These are phyloP conservation scores for Heterobasidion parviporum DNA, from an alignment of 1,284 basidiomycete genomes.

Conservation along the genomic window DNA sequence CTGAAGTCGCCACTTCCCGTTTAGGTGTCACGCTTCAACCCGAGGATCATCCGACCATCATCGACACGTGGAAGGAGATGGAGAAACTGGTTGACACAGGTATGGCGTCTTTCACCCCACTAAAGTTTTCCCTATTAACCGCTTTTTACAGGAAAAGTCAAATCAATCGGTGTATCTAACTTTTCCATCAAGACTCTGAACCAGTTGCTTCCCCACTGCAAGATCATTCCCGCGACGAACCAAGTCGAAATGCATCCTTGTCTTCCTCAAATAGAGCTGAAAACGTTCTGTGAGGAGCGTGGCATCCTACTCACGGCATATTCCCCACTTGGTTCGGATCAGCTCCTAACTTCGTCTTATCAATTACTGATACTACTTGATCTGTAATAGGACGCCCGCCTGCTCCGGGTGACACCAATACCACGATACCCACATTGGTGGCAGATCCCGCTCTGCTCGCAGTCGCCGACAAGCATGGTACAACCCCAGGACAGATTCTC, in stretches of 20 bases:
- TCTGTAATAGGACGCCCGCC: not conserved
- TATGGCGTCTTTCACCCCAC: constrained; percentile 5
- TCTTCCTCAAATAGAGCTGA: constrained; percentile 34
- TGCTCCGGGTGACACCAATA: not conserved
- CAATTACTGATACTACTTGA: not conserved
- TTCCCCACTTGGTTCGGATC: constrained; percentile 36
- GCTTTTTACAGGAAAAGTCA: constrained; percentile 26
- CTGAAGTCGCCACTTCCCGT: not conserved
- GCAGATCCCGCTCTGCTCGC: constrained; percentile 10
- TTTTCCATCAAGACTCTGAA: constrained; percentile 33
- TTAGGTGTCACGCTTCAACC: constrained; percentile 20
- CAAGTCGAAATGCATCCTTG: constrained; percentile 41
- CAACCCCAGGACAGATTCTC: constrained; percentile 42
- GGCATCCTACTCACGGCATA: constrained; percentile 46
- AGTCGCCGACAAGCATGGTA: constrained; percentile 37
- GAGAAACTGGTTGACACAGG: constrained; percentile 42
- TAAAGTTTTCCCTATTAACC: not conserved
- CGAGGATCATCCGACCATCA: constrained; percentile 36
- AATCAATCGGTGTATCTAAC: constrained; percentile 43
- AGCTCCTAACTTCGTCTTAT: not conserved
- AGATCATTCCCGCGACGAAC: constrained; percentile 40
- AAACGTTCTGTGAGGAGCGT: constrained; percentile 35
- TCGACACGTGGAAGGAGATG: constrained; percentile 55
- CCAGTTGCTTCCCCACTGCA: constrained; percentile 24
- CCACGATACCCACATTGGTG: not conserved